Percentiles rank a stretch among this genome's conserved stretches.
phyloP scores from a whole-genome alignment of 2,329 filamentous ascomycete species.

The Colletotrichum cordylinicola region DNA sequence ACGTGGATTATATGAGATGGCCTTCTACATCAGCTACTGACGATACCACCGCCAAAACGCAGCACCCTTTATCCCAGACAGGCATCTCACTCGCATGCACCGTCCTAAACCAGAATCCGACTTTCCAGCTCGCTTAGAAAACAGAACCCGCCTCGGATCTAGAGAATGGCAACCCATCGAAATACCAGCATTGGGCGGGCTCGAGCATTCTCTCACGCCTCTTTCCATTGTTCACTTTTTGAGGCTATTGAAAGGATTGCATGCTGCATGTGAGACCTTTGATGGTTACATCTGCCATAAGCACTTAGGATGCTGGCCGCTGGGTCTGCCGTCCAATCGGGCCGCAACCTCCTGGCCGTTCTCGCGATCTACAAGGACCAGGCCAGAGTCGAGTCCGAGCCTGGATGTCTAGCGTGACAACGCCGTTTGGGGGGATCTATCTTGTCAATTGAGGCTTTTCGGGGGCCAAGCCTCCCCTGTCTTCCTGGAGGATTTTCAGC shows the following conservation, averaged over 20 bases:
- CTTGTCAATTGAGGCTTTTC: neutral
- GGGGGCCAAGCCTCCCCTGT: neutral
- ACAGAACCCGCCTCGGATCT: neutral
- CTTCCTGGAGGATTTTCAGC: neutral
- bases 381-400: neutral
- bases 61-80: neutral
- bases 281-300: slow-evolving; percentile 20
- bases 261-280: slow-evolving; percentile 11
- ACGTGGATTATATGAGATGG: neutral
- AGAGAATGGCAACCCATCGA: neutral
- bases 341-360: neutral
- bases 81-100: neutral
- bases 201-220: neutral
- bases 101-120: neutral
- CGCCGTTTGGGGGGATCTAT: neutral
- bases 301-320: slow-evolving; percentile 3
- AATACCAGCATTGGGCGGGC: neutral
- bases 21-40: neutral
- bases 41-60: neutral
- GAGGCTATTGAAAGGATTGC: neutral
- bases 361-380: neutral
- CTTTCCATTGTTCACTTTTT: neutral
- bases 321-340: neutral
- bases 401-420: neutral
- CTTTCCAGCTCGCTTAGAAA: neutral